phyloP scores from a whole-genome alignment of 352 stramenopile genomes.

The Phytophthora parvispora region DNA sequence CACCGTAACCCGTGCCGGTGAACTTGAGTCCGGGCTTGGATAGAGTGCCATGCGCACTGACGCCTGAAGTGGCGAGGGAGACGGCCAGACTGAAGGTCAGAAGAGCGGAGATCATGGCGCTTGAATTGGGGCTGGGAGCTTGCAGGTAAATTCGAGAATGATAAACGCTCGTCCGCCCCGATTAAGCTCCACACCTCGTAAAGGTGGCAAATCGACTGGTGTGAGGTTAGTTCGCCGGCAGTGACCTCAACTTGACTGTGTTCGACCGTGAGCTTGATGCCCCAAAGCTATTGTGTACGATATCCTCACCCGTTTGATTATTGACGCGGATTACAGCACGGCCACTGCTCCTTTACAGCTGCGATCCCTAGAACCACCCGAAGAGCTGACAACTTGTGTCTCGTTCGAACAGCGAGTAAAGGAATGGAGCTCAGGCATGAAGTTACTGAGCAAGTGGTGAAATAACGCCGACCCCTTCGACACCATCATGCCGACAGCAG shows the following conservation, averaged over 20 bases:
- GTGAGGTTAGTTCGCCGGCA: too few species aligned
- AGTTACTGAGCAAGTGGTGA: neutral
- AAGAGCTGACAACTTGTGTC: too few species aligned
- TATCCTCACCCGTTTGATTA: too few species aligned
- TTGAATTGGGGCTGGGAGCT: neutral
- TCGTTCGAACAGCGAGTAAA: neutral
- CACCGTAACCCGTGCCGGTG: conserved; percentile 17
- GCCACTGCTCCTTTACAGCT: neutral
- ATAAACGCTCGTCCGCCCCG: too few species aligned
- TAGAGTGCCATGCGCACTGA: conserved; percentile 22
- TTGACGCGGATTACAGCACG: neutral
- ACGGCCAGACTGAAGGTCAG: neutral
- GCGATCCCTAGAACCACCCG: neutral
- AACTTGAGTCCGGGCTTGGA: conserved; percentile 13
- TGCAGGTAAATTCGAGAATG: conserved; percentile 16
- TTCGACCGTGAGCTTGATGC: too few species aligned
- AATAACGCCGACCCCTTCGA: too few species aligned
- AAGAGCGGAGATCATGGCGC: conserved; percentile 6
- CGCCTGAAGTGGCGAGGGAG: conserved; percentile 1
- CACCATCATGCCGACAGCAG: too few species aligned
- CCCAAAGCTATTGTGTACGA: neutral
- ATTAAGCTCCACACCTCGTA: too few species aligned
- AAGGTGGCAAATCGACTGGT: neutral
- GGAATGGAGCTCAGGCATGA: too few species aligned
- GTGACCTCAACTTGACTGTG: too few species aligned